Evolutionary conservation across 768 basidiomycete species (phyloP).

Genomic region (Amanita pseudoporphyria): DNA sequence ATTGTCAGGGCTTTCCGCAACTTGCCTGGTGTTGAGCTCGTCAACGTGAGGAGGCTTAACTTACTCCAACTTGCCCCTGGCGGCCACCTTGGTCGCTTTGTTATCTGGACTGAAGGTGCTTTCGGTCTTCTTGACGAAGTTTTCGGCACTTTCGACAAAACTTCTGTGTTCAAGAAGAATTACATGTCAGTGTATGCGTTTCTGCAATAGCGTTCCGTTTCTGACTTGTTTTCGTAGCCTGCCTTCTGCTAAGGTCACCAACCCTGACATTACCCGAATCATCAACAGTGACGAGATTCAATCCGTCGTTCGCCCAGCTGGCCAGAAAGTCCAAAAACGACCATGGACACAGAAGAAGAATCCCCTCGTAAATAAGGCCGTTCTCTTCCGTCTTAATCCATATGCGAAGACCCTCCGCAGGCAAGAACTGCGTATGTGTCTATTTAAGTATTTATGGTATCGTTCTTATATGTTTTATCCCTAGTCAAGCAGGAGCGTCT

Average conservation of each 20-base stretch:
- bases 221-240: conserved; percentile 40
- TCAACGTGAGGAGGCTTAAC: conserved; percentile 90
- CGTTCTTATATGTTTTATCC: conserved; percentile 7
- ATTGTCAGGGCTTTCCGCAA: conserved; percentile 99
- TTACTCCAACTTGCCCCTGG: conserved; percentile 98
- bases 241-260: conserved; percentile 92
- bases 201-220: background rate
- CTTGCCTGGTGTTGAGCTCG: conserved; percentile 95
- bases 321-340: conserved; percentile 77
- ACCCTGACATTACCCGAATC: conserved; percentile 93
- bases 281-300: conserved; percentile 99
- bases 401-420: conserved; percentile 92
- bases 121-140: conserved; percentile 90
- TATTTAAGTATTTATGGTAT: background rate
- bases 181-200: conserved; percentile 48
- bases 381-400: conserved; percentile 97
- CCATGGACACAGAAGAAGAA: conserved; percentile 99
- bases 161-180: conserved; percentile 80
- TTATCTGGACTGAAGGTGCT: conserved; percentile 98
- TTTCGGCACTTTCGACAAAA: conserved; percentile 91
- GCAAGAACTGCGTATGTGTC: conserved; percentile 73
- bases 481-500: conserved; percentile 74
- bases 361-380: conserved; percentile 86
- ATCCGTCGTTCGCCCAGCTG: conserved; percentile 87
- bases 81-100: conserved; percentile 97